phyloP scores from a whole-genome alignment of 192 early-diverging fungal genomes.

The Backusella liffmaniae region DNA sequence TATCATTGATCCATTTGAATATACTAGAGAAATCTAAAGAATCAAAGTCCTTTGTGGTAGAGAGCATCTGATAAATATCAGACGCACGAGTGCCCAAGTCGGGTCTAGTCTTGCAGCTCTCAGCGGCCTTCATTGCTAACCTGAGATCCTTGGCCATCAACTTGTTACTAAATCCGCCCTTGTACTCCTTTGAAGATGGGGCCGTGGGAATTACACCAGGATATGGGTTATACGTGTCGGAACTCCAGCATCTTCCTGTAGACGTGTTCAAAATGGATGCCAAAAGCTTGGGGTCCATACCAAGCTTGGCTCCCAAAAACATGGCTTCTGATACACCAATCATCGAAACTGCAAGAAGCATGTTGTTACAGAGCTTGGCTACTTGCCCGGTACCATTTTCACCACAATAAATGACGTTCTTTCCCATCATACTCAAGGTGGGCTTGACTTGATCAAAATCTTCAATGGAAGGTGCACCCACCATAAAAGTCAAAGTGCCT shows the following conservation, averaged over 20 bases:
- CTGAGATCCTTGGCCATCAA: slow-evolving; percentile 95
- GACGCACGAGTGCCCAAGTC: slow-evolving; percentile 75
- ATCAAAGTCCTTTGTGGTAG: slow-evolving; percentile 60
- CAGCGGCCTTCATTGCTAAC: slow-evolving; percentile 84
- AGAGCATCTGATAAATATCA: slow-evolving; percentile 80
- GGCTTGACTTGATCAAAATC: slow-evolving; percentile 68
- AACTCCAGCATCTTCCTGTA: slow-evolving; percentile 89
- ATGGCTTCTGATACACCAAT: slow-evolving; percentile 89
- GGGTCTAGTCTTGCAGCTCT: slow-evolving; percentile 50
- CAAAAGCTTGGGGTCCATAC: slow-evolving; percentile 85
- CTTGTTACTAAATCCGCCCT: slow-evolving; percentile 85
- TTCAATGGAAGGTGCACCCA: slow-evolving; percentile 60
- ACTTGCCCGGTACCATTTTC: slow-evolving; percentile 81
- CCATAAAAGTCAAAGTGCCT: slow-evolving; percentile 96
- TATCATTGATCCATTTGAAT: slow-evolving; percentile 37
- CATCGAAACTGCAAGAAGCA: slow-evolving; percentile 94
- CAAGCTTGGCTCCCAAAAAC: slow-evolving; percentile 84
- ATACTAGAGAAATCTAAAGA: slow-evolving; percentile 84
- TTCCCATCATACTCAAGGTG: slow-evolving; percentile 75
- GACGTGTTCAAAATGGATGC: slow-evolving; percentile 88
- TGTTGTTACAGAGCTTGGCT: slow-evolving; percentile 98
- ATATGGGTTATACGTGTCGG: slow-evolving; percentile 89
- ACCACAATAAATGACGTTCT: slow-evolving; percentile 88
- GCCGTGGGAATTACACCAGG: slow-evolving; percentile 80
- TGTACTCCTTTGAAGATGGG: slow-evolving; percentile 77